Percentiles rank a stretch among this genome's conserved stretches.
Evolutionary conservation across 495 filamentous ascomycete species (phyloP).

Genomic region (Aspergillus panamensis): DNA sequence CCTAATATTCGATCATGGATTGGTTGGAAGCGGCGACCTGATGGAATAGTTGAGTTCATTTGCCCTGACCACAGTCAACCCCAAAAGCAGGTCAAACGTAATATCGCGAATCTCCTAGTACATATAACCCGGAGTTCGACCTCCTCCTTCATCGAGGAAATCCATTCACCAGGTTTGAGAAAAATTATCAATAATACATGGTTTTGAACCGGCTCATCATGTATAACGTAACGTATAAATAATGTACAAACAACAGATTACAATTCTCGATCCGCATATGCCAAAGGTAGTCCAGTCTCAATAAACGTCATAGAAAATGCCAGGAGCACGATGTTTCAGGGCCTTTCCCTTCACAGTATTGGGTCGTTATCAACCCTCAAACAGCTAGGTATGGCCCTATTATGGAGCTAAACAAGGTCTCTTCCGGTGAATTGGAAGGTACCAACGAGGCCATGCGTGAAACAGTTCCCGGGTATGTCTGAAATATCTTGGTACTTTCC

Average conservation of each 20-base stretch:
- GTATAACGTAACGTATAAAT: constrained; percentile 15
- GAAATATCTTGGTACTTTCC: not conserved
- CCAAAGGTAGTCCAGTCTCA: constrained; percentile 18
- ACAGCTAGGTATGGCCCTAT: constrained; percentile 3
- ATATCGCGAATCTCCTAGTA: too few relatives aligned
- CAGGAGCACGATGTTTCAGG: constrained; percentile 17
- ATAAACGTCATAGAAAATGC: constrained; percentile 39
- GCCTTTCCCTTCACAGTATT: not conserved
- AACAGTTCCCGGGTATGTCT: not conserved
- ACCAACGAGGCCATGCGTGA: not conserved
- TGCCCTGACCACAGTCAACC: too few relatives aligned
- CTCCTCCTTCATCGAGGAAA: not conserved
- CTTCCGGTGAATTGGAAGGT: constrained; percentile 2
- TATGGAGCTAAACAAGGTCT: not conserved
- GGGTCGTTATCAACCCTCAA: not conserved
- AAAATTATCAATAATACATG: constrained; percentile 1
- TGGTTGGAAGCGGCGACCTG: too few relatives aligned
- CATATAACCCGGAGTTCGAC: not conserved
- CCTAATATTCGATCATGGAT: too few relatives aligned
- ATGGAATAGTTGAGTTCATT: too few relatives aligned
- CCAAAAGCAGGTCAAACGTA: too few relatives aligned
- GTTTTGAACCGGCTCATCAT: constrained; percentile 13
- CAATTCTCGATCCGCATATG: constrained; percentile 16
- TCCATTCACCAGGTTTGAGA: not conserved
- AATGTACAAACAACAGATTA: constrained; percentile 25